phyloP scores from a whole-genome alignment of 345 rosid genomes.

The Limnanthes douglasii region DNA sequence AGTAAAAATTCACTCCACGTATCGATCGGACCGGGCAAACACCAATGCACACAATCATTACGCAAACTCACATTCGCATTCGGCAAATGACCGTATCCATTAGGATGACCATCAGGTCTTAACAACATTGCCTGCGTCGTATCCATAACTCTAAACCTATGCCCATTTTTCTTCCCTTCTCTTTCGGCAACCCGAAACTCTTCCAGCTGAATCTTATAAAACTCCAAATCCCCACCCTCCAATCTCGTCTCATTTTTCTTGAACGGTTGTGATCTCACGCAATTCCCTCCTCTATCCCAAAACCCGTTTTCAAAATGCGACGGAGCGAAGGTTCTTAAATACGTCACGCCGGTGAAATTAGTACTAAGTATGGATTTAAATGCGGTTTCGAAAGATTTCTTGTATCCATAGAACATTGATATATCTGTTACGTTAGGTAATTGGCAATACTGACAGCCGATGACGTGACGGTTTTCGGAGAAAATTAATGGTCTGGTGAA shows the following conservation, averaged over 20 bases:
- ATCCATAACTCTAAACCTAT: conserved; percentile 44
- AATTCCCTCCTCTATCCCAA: conserved; percentile 81
- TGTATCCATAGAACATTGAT: conserved; percentile 43
- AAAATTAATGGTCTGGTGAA: conserved; percentile 46
- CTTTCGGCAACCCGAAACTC: conserved; percentile 45
- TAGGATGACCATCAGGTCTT: conserved; percentile 83
- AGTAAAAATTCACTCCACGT: conserved; percentile 64
- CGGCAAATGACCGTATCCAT: conserved; percentile 47
- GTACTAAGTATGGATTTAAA: conserved; percentile 40
- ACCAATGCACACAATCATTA: conserved; percentile 92
- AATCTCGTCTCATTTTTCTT: conserved; percentile 31
- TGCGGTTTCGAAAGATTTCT: conserved; percentile 54
- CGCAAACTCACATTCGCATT: conserved; percentile 55
- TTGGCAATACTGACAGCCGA: conserved; percentile 56
- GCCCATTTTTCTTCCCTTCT: conserved; percentile 37
- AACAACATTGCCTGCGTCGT: conserved; percentile 39
- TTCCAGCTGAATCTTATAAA: conserved; percentile 58
- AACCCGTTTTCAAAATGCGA: conserved; percentile 68
- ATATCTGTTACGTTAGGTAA: conserved; percentile 34
- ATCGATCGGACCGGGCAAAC: conserved; percentile 90
- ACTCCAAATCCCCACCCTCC: conserved; percentile 29
- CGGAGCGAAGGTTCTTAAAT: conserved; percentile 56
- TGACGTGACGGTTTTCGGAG: conserved; percentile 23
- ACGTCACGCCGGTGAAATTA: conserved; percentile 42
- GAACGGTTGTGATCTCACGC: conserved; percentile 40